phyloP scores from a whole-genome alignment of 2,329 filamentous ascomycete genomes.

The Aureobasidium melanogenum region DNA sequence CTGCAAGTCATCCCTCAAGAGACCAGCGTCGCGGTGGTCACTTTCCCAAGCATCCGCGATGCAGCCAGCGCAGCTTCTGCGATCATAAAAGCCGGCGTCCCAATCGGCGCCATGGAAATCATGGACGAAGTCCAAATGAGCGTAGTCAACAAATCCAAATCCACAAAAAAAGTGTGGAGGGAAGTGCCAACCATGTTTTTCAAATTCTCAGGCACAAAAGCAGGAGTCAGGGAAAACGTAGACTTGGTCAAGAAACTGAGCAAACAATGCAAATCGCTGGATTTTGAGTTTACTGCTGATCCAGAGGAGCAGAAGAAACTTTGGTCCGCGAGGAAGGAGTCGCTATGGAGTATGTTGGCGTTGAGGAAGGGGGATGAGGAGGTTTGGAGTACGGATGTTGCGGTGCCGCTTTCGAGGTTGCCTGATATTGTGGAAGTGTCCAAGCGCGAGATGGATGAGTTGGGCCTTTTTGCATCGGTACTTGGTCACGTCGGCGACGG shows the following conservation, averaged over 20 bases:
- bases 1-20: slow-evolving; percentile 67
- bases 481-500: slow-evolving; percentile 88
- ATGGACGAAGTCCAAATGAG: slow-evolving; percentile 86
- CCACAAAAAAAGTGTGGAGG: slow-evolving; percentile 63
- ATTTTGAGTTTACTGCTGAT: slow-evolving; percentile 48
- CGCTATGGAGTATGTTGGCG: slow-evolving; percentile 53
- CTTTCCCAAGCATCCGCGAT: slow-evolving; percentile 67
- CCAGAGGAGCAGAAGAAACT: slow-evolving; percentile 46
- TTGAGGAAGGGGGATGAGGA: slow-evolving; percentile 47
- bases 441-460: slow-evolving; percentile 79
- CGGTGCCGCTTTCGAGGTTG: slow-evolving; percentile 51
- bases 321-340: slow-evolving; percentile 54
- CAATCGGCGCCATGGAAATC: slow-evolving; percentile 70
- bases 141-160: slow-evolving; percentile 67
- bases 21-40: slow-evolving; percentile 69
- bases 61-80: slow-evolving; percentile 65
- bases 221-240: slow-evolving; percentile 70
- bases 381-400: slow-evolving; percentile 54
- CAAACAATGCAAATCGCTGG: slow-evolving; percentile 46
- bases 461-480: slow-evolving; percentile 79
- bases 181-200: slow-evolving; percentile 58
- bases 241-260: slow-evolving; percentile 59
- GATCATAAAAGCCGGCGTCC: slow-evolving; percentile 67
- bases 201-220: slow-evolving; percentile 64
- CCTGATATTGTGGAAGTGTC: slow-evolving; percentile 66